Base-by-base conservation (phyloP, 2,329 filamentous ascomycete species). In the Aureobasidium sp. region DNA sequence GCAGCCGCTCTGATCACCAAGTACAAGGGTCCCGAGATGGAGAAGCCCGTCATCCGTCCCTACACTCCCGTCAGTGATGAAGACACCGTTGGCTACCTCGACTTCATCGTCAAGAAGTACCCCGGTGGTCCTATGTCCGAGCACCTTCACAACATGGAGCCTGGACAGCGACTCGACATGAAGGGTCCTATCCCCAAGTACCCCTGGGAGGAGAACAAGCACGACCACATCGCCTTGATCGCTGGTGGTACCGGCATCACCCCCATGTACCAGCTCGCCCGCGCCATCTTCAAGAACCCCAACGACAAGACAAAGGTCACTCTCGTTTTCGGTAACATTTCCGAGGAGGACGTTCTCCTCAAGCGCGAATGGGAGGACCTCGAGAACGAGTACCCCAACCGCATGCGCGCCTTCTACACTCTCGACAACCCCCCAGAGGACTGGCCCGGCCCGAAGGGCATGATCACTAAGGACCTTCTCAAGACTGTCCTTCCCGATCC, bases 121-220 rank as follows among this genome's bases (percentile, higher is more conserved):
- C 88, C 89, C 65, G 82, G 86, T 70, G 94, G 94, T 41, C 87
- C 90, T 64, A 97, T 99, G 94, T 95, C 90, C 66, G 84, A 85
- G 67, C 89, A 97, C 79, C 74, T 99, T 55, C 90, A 96, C 81
- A 81, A 83, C 72, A 84, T 99, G 85, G 81, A 82, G 37, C 86
- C 90, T 48, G 90, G 91, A 65, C 88, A 97, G 76, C 81, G 82
- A 16, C 85, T 99, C 61, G 87, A 93, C 65, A 86, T 99, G 80
- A 97, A 99, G 83, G 94, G 94, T 21, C 94, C 94, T 2, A 85
- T 99, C 42, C 90, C 91, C 70, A 99, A 99, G 78, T 97, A 97
- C 77, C 77, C 85, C 36, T 97, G 92, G 92, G 73, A 84, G 59
- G 72, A 87, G 68, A 97, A 97, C 84, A 97, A 96, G 84, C 92